Evolutionary conservation across 2,329 filamentous ascomycete genomes (phyloP).

Genomic region (Hypoxylon rubiginosum): DNA sequence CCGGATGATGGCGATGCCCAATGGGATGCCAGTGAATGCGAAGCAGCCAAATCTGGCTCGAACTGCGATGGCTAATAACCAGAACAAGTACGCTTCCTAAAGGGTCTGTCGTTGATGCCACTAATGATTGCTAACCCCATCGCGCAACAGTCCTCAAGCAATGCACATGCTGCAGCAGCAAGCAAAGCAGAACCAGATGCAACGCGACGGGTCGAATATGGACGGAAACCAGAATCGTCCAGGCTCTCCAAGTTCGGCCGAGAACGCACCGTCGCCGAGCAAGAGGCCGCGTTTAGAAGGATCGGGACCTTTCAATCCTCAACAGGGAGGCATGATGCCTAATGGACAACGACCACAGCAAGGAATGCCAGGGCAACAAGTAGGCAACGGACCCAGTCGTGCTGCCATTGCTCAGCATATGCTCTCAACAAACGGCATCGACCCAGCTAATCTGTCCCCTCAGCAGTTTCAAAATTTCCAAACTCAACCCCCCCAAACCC

Average conservation of each 20-base stretch:
- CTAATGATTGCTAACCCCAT: conserved; percentile 36
- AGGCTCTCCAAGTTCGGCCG: conserved; percentile 83
- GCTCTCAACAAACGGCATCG: conserved; percentile 78
- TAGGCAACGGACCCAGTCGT: conserved; percentile 65
- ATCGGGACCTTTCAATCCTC: conserved; percentile 78
- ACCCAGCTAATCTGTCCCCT: conserved; percentile 78
- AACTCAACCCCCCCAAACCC: conserved; percentile 69
- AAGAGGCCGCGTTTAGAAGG: conserved; percentile 89
- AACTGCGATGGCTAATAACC: conserved; percentile 83
- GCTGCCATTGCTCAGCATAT: conserved; percentile 67
- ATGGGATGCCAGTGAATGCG: conserved; percentile 70
- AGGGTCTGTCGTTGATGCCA: neutral
- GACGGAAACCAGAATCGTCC: conserved; percentile 86
- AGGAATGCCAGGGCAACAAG: conserved; percentile 79
- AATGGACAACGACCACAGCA: conserved; percentile 77
- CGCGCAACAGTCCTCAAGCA: conserved; percentile 68
- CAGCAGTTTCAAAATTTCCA: conserved; percentile 79
- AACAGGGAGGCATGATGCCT: conserved; percentile 77
- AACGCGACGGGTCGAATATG: conserved; percentile 87
- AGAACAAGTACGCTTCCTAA: conserved; percentile 71
- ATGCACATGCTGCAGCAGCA: conserved; percentile 76
- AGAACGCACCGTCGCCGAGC: conserved; percentile 91
- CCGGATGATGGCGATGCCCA: conserved; percentile 77
- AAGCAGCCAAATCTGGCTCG: conserved; percentile 76
- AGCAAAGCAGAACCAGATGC: conserved; percentile 86